A percentile compares a stretch with the other conserved stretches of the same genome.
These are phyloP conservation scores for Yamadazyma diddensiae DNA, from an alignment of 1,139 yeast species.

Conservation along the genomic window DNA sequence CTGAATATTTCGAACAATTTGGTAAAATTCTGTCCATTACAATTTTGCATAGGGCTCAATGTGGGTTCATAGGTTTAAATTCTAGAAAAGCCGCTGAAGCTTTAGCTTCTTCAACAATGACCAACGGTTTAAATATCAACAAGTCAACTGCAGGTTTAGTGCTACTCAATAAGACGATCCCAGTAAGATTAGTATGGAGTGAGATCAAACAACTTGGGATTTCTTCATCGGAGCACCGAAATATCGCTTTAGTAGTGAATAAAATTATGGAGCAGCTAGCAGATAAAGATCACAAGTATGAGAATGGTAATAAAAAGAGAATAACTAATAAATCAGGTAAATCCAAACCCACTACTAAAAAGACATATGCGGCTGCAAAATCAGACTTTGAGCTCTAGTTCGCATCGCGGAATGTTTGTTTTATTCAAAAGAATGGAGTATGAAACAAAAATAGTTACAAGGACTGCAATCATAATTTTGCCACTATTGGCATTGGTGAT, in stretches of 20 bases:
- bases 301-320: conserved; percentile 1
- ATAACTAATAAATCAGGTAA: neutral
- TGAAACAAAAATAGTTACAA: conserved; percentile 23
- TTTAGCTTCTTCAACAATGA: conserved; percentile 40
- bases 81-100: conserved; percentile 51
- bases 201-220: conserved; percentile 49
- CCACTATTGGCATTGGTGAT: conserved; percentile 24
- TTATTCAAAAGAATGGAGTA: conserved; percentile 19
- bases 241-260: conserved; percentile 52
- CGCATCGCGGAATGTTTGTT: neutral
- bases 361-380: conserved; percentile 5
- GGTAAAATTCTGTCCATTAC: conserved; percentile 50
- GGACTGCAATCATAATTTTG: conserved; percentile 20
- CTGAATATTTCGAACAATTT: conserved; percentile 42
- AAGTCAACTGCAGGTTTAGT: conserved; percentile 34
- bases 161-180: conserved; percentile 32
- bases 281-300: conserved; percentile 28
- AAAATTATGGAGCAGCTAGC: conserved; percentile 59
- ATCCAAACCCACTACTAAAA: conserved; percentile 3
- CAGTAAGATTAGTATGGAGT: conserved; percentile 68
- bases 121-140: conserved; percentile 27
- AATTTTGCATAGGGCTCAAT: conserved; percentile 58
- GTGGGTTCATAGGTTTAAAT: conserved; percentile 61
- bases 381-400: conserved; percentile 10
- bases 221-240: conserved; percentile 45